Evolutionary conservation across 106 monocot species (phyloP).

Genomic region (Allium cepa): DNA sequence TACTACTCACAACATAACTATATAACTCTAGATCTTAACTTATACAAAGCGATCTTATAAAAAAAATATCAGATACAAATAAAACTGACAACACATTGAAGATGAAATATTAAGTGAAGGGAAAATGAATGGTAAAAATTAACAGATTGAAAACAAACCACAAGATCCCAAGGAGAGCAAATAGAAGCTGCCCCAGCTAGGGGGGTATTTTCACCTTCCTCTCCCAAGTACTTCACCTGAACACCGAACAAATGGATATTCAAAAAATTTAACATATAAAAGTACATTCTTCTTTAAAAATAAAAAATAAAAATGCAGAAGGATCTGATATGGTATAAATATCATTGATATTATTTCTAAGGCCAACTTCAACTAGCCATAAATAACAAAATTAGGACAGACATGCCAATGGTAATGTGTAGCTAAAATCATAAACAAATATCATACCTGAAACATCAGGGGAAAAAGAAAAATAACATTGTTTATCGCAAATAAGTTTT

Average conservation of each 20-base stretch:
- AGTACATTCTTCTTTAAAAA: not conserved
- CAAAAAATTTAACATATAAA: not conserved
- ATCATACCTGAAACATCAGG: too few species aligned
- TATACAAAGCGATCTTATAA: too few species aligned
- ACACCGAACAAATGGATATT: conserved; percentile 1
- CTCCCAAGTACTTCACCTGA: conserved; percentile 98
- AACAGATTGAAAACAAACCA: conserved; percentile 43
- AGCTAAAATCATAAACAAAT: too few species aligned
- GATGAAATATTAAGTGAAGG: too few species aligned
- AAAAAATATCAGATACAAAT: too few species aligned
- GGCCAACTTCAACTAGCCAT: not conserved
- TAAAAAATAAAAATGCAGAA: not conserved
- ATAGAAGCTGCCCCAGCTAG: conserved; percentile 86
- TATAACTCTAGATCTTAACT: too few species aligned
- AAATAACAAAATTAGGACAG: not conserved
- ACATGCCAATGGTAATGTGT: too few species aligned
- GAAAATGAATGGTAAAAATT: too few species aligned
- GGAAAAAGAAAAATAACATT: too few species aligned
- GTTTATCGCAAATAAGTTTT: too few species aligned
- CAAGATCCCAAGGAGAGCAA: conserved; percentile 96
- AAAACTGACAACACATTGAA: too few species aligned
- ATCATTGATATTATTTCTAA: not conserved
- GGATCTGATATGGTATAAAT: not conserved
- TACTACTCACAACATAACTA: too few species aligned
- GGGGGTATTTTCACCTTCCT: conserved; percentile 88